Conservation (phyloP, 2,329 filamentous ascomycete species). For the Neoscytalidium dimidiatum region DNA sequence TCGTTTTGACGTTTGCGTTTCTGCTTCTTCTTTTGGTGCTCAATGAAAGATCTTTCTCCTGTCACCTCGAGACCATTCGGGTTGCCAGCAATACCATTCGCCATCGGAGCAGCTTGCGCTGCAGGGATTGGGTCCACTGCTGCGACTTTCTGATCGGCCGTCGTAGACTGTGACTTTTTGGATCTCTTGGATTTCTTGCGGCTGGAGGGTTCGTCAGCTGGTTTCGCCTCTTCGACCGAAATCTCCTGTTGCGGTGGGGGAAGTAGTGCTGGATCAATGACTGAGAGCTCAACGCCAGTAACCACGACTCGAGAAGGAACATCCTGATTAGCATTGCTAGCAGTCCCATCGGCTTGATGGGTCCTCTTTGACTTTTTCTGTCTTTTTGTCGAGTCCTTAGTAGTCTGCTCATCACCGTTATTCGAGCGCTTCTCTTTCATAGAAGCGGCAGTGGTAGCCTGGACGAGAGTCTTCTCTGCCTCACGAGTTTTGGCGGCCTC, state of each 20-base stretch:
- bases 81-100: neutral
- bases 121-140: neutral
- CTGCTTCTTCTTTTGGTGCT: conserved; percentile 17
- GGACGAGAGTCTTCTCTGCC: neutral
- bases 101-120: neutral
- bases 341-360: neutral
- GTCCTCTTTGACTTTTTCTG: conserved; percentile 3
- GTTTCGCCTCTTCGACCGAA: no score
- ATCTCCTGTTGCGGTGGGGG: neutral
- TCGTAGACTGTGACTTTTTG: neutral
- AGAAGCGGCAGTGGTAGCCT: neutral
- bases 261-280: conserved; percentile 8
- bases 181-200: conserved; percentile 15
- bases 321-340: neutral
- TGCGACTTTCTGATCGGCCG: neutral
- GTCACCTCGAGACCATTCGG: neutral
- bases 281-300: neutral
- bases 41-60: conserved; percentile 5
- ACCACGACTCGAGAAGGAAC: neutral
- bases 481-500: neutral
- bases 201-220: neutral
- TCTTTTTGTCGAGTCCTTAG: neutral
- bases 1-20: conserved; percentile 14
- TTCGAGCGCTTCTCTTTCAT: neutral
- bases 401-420: neutral